Base-by-base conservation (phyloP, 306 rosid species). In the Sicyos edulis region DNA sequence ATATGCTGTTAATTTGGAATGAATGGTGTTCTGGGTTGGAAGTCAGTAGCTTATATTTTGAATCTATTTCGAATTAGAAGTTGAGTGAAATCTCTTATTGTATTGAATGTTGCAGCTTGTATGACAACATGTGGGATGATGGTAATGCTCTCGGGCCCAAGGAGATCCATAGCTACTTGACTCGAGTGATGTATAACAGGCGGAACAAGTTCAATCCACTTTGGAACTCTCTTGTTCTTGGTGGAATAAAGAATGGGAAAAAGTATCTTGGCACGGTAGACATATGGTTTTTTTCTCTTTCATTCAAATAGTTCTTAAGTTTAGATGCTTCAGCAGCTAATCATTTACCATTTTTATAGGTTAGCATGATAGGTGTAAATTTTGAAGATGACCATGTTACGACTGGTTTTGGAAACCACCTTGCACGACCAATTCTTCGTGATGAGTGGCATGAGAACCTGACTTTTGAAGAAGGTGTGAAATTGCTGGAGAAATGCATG, bases 351-450 rank as follows among this genome's bases (percentile, higher is more conserved):
- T 57, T 24, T 58, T 50, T 78, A 54, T 80, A 93, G 99, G 99
- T 88, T 72, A 90, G 73, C 83, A 93, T 93, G 99, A 93, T 93
- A 57, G 99, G 99, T 42, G 78, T 91, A 45, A 88, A 84, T 79
- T 93, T 80, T 32, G 97, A 91, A 79, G 99, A 93, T 78, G 72
- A 86, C 64, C 96, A 92, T 79, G 96, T 92, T 26, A 92, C 98
- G 10, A 90, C 96, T 9, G 98, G 98, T 29, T 90, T 91, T 74
- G 99, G 99, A n/a, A 91, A 91, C 76, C 99, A 93, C 75, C 96
- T 93, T 66, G 97, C 99, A 56, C 85, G 96, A 59, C 99, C 99
- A 54, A 86, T 93, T 83, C 99, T 91, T 61, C 99, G 97, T 56
- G 99, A 88, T 10, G 99, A 91, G 83, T 93, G 99, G 99, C 89